Base-by-base conservation (phyloP, 495 filamentous ascomycete genomes). In the Aspergillus leporis region DNA sequence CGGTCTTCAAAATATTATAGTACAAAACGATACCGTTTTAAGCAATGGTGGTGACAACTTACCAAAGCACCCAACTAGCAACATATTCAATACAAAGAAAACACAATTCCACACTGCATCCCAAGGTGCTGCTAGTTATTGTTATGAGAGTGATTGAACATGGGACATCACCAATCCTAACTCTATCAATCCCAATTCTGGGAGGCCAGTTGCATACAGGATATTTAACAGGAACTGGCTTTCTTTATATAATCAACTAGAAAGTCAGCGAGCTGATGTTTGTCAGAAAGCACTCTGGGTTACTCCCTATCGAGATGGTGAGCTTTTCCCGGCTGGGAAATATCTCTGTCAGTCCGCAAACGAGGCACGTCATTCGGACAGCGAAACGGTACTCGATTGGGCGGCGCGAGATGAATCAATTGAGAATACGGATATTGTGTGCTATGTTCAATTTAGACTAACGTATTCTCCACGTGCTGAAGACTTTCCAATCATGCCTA, bases 401-500 rank as follows among this genome's bases (percentile, higher is more conserved):
- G 81, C 80, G 5, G 66, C 65, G 4, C 74, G 83, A 12, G 70
- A 76, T 13, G 83, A 86, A 21, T 67, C 70, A 41, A 82, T 86
- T 51, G 70, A 72, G 5, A 82, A 84, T 64, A 70, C 69, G 25
- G 79, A 85, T 58, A 75, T 84, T 46, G 83, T 86, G 6, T 74
- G 82, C 49, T 86, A 81, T 67, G 58, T 85, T 9, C 81, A 84
- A 61, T 86, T 86, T 55, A 83, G 83, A 16, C 71, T 86, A 48
- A 84, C 83, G 28, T 83, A 86, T 64, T 74, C 83, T 48, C 80
- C 82, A 3, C 69, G 83, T 5, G 72, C 74, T 9, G 84, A 87
- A 66, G 84, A 87, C 60, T 87, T 84, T 70, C 84, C 84, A 5
- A 78, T 87, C 51, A 91, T 91, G 88, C 88, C 88, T 3, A 82